Evolutionary conservation across 1,284 basidiomycete genomes (phyloP).

Genomic region (Irpex sp.): DNA sequence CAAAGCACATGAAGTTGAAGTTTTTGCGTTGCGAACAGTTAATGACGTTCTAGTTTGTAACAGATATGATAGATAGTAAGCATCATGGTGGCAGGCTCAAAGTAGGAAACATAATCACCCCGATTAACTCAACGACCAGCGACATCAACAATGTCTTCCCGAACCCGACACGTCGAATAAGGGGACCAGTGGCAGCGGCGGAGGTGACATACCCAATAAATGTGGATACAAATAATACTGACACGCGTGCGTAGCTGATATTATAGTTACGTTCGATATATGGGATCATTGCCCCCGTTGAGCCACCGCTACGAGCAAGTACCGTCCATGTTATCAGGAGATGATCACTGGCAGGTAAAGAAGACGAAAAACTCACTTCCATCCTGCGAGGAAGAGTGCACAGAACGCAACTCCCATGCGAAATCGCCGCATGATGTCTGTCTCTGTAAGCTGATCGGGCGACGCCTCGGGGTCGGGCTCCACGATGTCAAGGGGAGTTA

Average conservation of each 20-base stretch:
- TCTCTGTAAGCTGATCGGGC: slow-evolving; percentile 22
- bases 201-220: slow-evolving; percentile 28
- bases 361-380: slow-evolving; percentile 22
- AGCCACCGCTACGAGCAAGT: slow-evolving; percentile 21
- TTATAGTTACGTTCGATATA: slow-evolving; percentile 25
- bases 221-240: slow-evolving; percentile 26
- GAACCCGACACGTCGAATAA: slow-evolving; percentile 25
- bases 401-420: slow-evolving; percentile 20
- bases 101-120: slow-evolving; percentile 18
- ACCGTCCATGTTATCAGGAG: not conserved
- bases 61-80: not conserved
- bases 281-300: slow-evolving; percentile 28
- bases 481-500: not conserved
- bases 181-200: slow-evolving; percentile 22
- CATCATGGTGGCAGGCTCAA: not conserved
- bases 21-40: slow-evolving; percentile 29
- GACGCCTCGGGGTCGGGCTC: not conserved
- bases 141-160: slow-evolving; percentile 26
- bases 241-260: slow-evolving; percentile 26
- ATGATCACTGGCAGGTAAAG: not conserved
- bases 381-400: slow-evolving; percentile 26
- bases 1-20: slow-evolving; percentile 30
- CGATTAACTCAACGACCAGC: slow-evolving; percentile 25
- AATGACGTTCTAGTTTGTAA: slow-evolving; percentile 26
- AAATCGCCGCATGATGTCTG: slow-evolving; percentile 15